Conservation (phyloP, 2,329 filamentous ascomycete species). For the Apiospora pterosperma region DNA sequence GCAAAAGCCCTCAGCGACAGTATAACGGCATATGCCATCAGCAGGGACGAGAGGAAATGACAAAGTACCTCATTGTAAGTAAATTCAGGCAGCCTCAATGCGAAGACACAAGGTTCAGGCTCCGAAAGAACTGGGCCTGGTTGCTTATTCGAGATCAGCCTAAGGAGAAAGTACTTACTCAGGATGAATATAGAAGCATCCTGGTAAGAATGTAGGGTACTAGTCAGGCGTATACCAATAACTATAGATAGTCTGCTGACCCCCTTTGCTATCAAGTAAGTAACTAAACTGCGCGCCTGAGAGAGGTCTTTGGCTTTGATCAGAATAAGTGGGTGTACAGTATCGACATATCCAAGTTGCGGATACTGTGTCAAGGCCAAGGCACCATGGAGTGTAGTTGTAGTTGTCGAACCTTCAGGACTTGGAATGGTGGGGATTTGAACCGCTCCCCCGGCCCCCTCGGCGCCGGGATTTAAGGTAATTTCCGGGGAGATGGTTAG, state of each 20-base stretch:
- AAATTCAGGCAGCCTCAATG: background rate
- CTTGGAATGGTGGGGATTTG: no score
- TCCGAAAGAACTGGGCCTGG: background rate
- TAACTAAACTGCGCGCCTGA: no score
- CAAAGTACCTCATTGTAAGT: background rate
- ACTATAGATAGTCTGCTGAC: background rate
- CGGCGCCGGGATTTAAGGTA: background rate
- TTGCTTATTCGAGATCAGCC: background rate
- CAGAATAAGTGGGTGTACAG: background rate
- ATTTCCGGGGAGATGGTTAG: background rate
- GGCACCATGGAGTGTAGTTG: background rate
- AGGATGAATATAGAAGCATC: background rate
- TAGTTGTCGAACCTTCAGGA: background rate
- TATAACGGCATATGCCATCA: background rate
- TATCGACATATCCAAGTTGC: rapidly evolving
- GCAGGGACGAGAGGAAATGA: background rate
- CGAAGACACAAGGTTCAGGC: background rate
- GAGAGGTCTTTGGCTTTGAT: no score
- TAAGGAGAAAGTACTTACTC: background rate
- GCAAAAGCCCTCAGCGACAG: no score
- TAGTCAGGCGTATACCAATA: background rate
- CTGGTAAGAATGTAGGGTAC: background rate
- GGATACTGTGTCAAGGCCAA: background rate
- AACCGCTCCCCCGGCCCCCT: background rate
- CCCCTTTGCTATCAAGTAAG: no score